Evolutionary conservation across 169 alveolate genomes (phyloP), one percentile per base, ranked within the genome.

Genomic region (Nephromyces sp.): DNA sequence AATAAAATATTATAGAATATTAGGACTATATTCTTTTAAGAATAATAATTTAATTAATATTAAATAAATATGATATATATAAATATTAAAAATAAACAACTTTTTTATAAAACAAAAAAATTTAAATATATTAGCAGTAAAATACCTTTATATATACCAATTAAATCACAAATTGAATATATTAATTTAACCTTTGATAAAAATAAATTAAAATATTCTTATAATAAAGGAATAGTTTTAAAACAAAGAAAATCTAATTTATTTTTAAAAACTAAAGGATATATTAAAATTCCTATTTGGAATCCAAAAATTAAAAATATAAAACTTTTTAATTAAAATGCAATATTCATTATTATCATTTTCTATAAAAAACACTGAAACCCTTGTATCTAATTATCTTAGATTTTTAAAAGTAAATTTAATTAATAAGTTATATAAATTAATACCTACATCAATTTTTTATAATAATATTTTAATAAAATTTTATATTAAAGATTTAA

Each of bases 1-100:
- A 24, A 70, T 72, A 27, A 32, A 61, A 75, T n/a, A 72, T 28
- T 78, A 72, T 74, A 6, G 64, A 27, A 25, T 32, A 65, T 70
- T 34, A 52, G 57, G 57, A 15, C 15, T 43, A 15, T 43, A 15
- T 15, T 43, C 57, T 43, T 43, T 43, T 43, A 43, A 15, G 15
- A 43, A 43, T 43, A 43, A 43, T 15, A 43, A 43, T 15, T n/a
- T 43, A 43, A 43, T 43, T 43, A 15, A 43, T n/a, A 43, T 43
- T 43, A 43, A 15, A 43, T 43, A 15, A 15, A 15, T 43, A 43
- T 15, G 15, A 15, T 15, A 43, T 15, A 43, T 43, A 15, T 43
- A 15, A 15, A 15, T 43, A 43, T 43, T 15, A 43, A 15, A 43
- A 43, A 43, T 43, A 43, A 43, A n/a, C 15, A n/a, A 15, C 57